Base-by-base conservation (phyloP, 495 filamentous ascomycete species). In the Jackrogersella minutella region DNA sequence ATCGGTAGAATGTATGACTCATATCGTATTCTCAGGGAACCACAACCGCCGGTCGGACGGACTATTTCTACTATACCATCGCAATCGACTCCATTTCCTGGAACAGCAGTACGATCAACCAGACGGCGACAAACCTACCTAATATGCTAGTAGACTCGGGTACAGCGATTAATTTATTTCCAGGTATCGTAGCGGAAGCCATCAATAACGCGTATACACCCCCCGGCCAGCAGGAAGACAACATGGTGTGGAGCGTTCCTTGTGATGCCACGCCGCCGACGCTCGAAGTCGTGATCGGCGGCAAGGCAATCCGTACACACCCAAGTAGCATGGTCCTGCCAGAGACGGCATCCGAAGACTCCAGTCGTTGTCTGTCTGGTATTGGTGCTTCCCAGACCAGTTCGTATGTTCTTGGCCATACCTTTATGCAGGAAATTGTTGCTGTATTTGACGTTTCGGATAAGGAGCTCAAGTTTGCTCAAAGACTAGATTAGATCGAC, bases 361-460 rank as follows among this genome's bases (percentile, higher is more conserved):
- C 69, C 1, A 73, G 64, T 6, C 41, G 71, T n/a, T 86, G 84
- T 30, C 76, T 82, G 9, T 74, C 78, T 0, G 76, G 76, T 6
- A 77, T 83, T 49, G 74, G 69, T 33, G 70, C 74, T 50, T 65
- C 62, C 31, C 76, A 69, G 13, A 66, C 73, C n/a, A 72, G 73
- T 39, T 58, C 71, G 9, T 79, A 70, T 58, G 82, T 89, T 28
- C 69, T 90, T n/a, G 86, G 87, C 10, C 83, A 86, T 64, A 77
- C 79, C 1, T 89, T 87, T 68, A 78, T 86, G 78, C 86, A 86
- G 76, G 84, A 82, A 56, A 85, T 87, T 0, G 73, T 88, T 0
- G 75, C 77, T 0, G 84, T 87, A 5, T 86, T 84, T 70, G 85
- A 87, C 73, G 72, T 87, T 49, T 62, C 63, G 33, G 83, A 80